A percentile compares a stretch with the other conserved stretches of the same genome.
Conservation (phyloP, 805 yeast genomes). For the Metschnikowia lunata region DNA sequence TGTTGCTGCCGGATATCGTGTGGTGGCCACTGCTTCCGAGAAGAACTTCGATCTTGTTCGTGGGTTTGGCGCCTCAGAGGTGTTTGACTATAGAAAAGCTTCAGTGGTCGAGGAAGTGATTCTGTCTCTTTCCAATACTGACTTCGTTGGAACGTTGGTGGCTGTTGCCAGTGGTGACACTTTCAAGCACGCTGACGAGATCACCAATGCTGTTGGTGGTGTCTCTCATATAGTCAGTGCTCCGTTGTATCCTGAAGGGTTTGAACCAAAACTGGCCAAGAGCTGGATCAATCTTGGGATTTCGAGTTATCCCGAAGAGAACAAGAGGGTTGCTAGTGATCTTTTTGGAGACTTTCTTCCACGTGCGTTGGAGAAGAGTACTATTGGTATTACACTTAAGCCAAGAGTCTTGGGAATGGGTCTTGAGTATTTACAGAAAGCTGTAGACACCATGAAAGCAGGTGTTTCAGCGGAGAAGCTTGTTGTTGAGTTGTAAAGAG, state of each 20-base stretch:
- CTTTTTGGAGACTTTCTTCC: constrained; percentile 4
- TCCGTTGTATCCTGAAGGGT: constrained; percentile 6
- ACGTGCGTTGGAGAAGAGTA: constrained; percentile 1
- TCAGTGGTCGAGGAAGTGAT: constrained; percentile 5
- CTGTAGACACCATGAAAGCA: constrained; percentile 3
- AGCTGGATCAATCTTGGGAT: constrained; percentile 8
- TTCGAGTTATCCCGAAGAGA: constrained; percentile 3
- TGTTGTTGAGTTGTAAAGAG: constrained; percentile 7
- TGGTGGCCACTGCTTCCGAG: constrained; percentile 8
- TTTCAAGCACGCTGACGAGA: constrained; percentile 5
- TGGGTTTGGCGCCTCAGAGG: constrained; percentile 6
- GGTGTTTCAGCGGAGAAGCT: constrained; percentile 10
- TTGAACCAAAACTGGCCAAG: constrained; percentile 1
- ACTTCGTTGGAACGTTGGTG: constrained; percentile 9
- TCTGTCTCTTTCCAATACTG: constrained; percentile 1
- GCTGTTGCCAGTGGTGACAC: constrained; percentile 10
- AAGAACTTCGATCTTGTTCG: constrained; percentile 5
- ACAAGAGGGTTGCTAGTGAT: background rate
- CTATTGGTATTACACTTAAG: background rate
- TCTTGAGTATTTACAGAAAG: constrained; percentile 4
- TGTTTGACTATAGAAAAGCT: constrained; percentile 6
- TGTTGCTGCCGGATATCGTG: constrained; percentile 10
- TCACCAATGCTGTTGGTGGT: constrained; percentile 2
- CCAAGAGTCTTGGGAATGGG: constrained; percentile 7
- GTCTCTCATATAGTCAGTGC: constrained; percentile 5